Conservation (phyloP, 2,329 filamentous ascomycete species). For the Nothophaeocryptopus gaeumannii region DNA sequence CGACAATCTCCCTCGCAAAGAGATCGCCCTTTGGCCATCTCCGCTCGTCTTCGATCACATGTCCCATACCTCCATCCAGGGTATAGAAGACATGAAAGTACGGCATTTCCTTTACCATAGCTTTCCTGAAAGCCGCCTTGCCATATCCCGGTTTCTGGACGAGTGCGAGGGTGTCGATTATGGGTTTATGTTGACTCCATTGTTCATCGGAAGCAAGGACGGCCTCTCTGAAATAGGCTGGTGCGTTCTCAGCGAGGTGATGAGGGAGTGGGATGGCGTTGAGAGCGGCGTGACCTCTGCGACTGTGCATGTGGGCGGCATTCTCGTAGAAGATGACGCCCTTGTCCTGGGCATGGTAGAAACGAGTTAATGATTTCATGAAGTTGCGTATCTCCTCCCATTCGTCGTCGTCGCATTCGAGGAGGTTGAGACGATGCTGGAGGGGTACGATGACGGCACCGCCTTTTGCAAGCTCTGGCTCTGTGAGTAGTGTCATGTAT, state of each 20-base stretch:
- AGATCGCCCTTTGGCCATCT: constrained; percentile 88
- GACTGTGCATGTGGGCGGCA: constrained; percentile 69
- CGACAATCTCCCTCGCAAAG: constrained; percentile 87
- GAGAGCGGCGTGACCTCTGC: constrained; percentile 80
- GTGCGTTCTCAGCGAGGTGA: constrained; percentile 83
- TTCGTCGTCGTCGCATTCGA: constrained; percentile 98
- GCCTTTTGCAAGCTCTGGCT: constrained; percentile 80
- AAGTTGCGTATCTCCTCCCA: constrained; percentile 99
- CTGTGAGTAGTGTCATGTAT: constrained; percentile 83
- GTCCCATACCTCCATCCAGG: constrained; percentile 85
- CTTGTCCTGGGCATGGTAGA: constrained; percentile 90
- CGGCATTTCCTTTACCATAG: constrained; percentile 90
- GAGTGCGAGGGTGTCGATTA: constrained; percentile 78
- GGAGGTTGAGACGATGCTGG: constrained; percentile 79
- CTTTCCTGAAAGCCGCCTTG: constrained; percentile 75
- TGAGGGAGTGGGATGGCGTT: constrained; percentile 84
- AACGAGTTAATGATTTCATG: constrained; percentile 90
- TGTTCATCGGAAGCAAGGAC: constrained; percentile 85
- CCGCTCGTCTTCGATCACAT: constrained; percentile 82
- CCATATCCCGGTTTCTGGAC: constrained; percentile 65
- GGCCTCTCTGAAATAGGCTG: constrained; percentile 93
- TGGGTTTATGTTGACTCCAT: constrained; percentile 91
- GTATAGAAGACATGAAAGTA: constrained; percentile 98
- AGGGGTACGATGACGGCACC: constrained; percentile 87
- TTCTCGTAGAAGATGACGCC: constrained; percentile 98